phyloP scores from a whole-genome alignment of 768 basidiomycete species.

The Tricholoma furcatifolium region DNA sequence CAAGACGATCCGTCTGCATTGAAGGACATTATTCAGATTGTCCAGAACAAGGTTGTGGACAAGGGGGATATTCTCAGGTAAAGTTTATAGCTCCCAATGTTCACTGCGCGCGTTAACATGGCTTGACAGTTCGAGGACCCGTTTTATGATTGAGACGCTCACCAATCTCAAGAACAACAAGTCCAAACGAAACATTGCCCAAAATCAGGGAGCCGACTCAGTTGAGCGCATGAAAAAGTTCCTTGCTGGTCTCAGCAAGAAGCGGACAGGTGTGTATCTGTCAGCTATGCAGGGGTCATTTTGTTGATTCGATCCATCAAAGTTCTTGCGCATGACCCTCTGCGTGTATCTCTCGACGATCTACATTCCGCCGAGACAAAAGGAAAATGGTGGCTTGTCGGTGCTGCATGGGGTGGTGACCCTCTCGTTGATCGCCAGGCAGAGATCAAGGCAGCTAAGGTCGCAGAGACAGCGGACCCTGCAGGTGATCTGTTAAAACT shows the following conservation, averaged over 20 bases:
- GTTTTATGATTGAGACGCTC: slow-evolving; percentile 95
- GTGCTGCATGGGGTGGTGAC: slow-evolving; percentile 93
- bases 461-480: slow-evolving; percentile 22
- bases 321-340: slow-evolving; percentile 84
- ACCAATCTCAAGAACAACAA: slow-evolving; percentile 93
- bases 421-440: slow-evolving; percentile 76
- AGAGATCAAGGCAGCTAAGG: slow-evolving; percentile 24
- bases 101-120: slow-evolving; percentile 1
- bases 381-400: slow-evolving; percentile 99
- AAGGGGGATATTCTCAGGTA: slow-evolving; percentile 55
- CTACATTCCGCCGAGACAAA: slow-evolving; percentile 78
- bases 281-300: not conserved
- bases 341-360: slow-evolving; percentile 85
- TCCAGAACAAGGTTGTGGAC: slow-evolving; percentile 67
- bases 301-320: not conserved
- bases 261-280: slow-evolving; percentile 56
- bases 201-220: slow-evolving; percentile 72
- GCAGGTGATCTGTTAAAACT: slow-evolving; percentile 60
- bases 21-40: slow-evolving; percentile 85
- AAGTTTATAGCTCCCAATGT: not conserved
- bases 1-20: slow-evolving; percentile 90
- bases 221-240: slow-evolving; percentile 90
- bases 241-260: slow-evolving; percentile 72
- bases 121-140: slow-evolving; percentile 72
- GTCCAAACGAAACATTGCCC: slow-evolving; percentile 57